These are phyloP conservation scores for Cladophialophora yegresii DNA, from an alignment of 2,329 filamentous ascomycete genomes.

Conservation along the genomic window DNA sequence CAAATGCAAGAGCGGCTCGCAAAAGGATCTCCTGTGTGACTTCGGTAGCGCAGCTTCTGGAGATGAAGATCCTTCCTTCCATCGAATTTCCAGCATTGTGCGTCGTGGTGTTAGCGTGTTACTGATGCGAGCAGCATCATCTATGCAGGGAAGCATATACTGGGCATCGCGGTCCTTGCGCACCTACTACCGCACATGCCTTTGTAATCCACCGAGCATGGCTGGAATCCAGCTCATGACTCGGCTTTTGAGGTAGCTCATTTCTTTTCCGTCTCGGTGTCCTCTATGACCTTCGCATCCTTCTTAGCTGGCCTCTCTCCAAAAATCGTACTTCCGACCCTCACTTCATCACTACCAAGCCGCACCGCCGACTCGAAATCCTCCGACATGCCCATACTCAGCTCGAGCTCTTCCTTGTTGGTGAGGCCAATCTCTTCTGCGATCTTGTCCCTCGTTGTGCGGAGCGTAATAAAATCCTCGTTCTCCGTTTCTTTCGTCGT, in stretches of 20 bases:
- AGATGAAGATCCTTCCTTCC: neutral
- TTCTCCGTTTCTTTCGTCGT: slow-evolving; percentile 78
- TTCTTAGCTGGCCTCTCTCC: slow-evolving; percentile 76
- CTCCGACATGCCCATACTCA: slow-evolving; percentile 99
- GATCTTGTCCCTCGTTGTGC: slow-evolving; percentile 70
- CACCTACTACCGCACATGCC: slow-evolving; percentile 2
- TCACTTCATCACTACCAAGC: slow-evolving; percentile 83
- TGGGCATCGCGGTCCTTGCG: slow-evolving; percentile 1
- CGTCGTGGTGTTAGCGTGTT: neutral
- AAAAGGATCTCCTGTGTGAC: slow-evolving; percentile 45
- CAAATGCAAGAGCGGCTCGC: slow-evolving; percentile 83
- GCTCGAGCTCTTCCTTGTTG: slow-evolving; percentile 63
- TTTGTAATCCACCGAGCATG: neutral
- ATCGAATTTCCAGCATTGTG: neutral
- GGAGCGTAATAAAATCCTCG: slow-evolving; percentile 77
- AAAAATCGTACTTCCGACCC: slow-evolving; percentile 93
- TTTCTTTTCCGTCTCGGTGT: slow-evolving; percentile 11
- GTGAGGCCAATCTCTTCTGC: slow-evolving; percentile 59
- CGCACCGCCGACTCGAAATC: slow-evolving; percentile 88
- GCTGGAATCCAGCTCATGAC: neutral
- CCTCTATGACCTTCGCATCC: slow-evolving; percentile 66
- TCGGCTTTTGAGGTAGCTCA: neutral
- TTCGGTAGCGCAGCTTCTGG: neutral
- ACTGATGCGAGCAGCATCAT: neutral
- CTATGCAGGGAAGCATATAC: slow-evolving; percentile 6